Conservation (phyloP, 208 protist genomes). For the Herpetomonas tarakana region DNA sequence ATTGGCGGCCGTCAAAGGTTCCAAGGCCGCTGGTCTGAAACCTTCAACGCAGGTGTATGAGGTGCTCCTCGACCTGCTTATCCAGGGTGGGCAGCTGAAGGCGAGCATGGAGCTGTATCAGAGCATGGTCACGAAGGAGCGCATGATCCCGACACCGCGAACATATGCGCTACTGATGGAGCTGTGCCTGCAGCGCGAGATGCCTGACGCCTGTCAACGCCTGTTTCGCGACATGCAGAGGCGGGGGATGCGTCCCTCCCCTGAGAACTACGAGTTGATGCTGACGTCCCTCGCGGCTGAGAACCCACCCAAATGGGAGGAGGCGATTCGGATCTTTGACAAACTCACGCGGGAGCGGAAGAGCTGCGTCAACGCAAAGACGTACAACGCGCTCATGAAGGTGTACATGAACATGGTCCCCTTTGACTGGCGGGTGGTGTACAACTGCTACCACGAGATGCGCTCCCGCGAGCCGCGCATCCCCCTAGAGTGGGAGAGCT, state of each 20-base stretch:
- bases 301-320: slow-evolving; percentile 74
- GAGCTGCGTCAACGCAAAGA: slow-evolving; percentile 42
- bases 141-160: slow-evolving; percentile 59
- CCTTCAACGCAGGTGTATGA: slow-evolving; percentile 66
- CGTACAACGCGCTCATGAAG: slow-evolving; percentile 83
- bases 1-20: slow-evolving; percentile 64
- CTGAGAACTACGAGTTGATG: slow-evolving; percentile 72
- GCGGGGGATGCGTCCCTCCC: slow-evolving; percentile 50
- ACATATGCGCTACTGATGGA: slow-evolving; percentile 78
- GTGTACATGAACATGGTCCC: slow-evolving; percentile 88
- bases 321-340: slow-evolving; percentile 82
- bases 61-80: slow-evolving; percentile 45
- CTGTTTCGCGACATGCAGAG: slow-evolving; percentile 73
- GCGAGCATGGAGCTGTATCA: slow-evolving; percentile 79
- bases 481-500: slow-evolving; percentile 79
- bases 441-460: slow-evolving; percentile 88
- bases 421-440: slow-evolving; percentile 89
- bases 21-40: slow-evolving; percentile 48
- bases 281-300: slow-evolving; percentile 64
- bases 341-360: slow-evolving; percentile 51
- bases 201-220: slow-evolving; percentile 50
- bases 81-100: slow-evolving; percentile 66
- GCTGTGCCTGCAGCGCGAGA: slow-evolving; percentile 67
- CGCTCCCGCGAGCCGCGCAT: slow-evolving; percentile 60
- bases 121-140: slow-evolving; percentile 46